Base-by-base conservation (phyloP, 2,329 filamentous ascomycete genomes). In the Domatiomyces globalis region DNA sequence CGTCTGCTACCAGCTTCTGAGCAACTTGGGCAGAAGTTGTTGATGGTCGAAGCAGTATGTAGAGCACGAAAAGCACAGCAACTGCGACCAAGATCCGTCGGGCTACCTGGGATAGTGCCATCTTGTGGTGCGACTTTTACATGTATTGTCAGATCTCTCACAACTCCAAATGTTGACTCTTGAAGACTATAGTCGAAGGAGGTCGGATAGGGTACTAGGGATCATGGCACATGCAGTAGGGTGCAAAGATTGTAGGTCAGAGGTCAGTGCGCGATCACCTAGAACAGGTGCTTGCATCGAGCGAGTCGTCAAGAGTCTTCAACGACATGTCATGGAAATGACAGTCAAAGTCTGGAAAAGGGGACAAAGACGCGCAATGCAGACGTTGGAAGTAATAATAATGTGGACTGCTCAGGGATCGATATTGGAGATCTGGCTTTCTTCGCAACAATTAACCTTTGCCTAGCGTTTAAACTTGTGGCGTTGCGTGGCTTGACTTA, bases 61-160 rank as follows among this genome's bases (percentile, higher is more conserved):
- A 73, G 62, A 85, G 72, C 25, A 79, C 77, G 60, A 90, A 68
- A 57, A 89, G 69, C 64, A 82, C 77, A 60, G 78, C 76, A 46
- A 87, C 85, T 51, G 83, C 76, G 60, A 87, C 71, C 56, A 94
- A 67, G 63, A 85, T 84, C 69, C 85, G 83, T 63, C 81, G 79
- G 19, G 51, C 27, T 8, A 50, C 43, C 27, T 25, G 29, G 7
- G 49, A 36, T 9, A 51, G 44, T 9, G 45, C 45, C 49, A 51
- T 51, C 2, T 15, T 15, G 9, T 15, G 33, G 12, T 39, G 9
- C 12, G 33, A 39, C 33, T 15, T 10, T 39, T 15, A 15, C 33
- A 39, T 39, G 12, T 39, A 39, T 39, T 39, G 33, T 39, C 33
- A 39, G 15, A 15, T 39, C 33, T 39, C 10, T 33, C 29, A 10